Percentiles rank a stretch among this genome's conserved stretches.
Conservation (phyloP, 1,139 yeast genomes). For the Tardiomyces digboiensis region DNA sequence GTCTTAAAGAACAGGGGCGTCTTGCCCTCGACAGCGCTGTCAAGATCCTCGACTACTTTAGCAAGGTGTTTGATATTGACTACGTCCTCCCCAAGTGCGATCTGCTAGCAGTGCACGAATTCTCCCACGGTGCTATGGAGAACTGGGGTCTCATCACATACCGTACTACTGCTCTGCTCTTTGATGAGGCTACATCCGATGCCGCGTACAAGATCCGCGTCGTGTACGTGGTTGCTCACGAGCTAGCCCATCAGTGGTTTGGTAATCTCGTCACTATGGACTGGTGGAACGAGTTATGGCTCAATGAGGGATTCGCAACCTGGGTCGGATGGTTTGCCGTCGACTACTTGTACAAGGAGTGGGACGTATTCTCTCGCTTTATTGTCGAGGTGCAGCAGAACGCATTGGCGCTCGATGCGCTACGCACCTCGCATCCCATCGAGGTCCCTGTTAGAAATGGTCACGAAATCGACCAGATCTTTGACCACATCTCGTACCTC, state of each 20-base stretch:
- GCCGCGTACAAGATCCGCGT: constrained; percentile 66
- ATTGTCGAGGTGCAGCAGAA: constrained; percentile 60
- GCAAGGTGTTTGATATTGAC: constrained; percentile 57
- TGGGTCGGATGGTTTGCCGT: constrained; percentile 83
- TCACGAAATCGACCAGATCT: constrained; percentile 77
- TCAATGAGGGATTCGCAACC: constrained; percentile 88
- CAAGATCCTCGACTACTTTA: constrained; percentile 64
- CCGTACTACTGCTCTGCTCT: constrained; percentile 66
- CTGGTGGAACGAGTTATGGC: constrained; percentile 94
- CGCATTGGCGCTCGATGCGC: constrained; percentile 62
- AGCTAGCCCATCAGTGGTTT: constrained; percentile 91
- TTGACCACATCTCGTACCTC: constrained; percentile 76
- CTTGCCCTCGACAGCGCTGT: constrained; percentile 69
- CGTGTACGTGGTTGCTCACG: constrained; percentile 84
- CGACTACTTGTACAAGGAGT: constrained; percentile 69
- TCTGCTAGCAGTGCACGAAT: constrained; percentile 73
- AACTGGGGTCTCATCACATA: constrained; percentile 85
- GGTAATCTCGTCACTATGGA: constrained; percentile 90
- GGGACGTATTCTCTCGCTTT: constrained; percentile 76
- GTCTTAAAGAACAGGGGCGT: constrained; percentile 54
- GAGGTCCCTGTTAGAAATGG: constrained; percentile 79
- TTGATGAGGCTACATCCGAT: constrained; percentile 56
- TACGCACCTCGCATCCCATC: constrained; percentile 78
- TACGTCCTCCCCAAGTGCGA: constrained; percentile 81
- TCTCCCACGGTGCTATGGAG: constrained; percentile 88